A percentile compares a stretch with the other conserved stretches of the same genome.
Conservation (phyloP, 2,329 filamentous ascomycete genomes). For the Epichloe uncinata region DNA sequence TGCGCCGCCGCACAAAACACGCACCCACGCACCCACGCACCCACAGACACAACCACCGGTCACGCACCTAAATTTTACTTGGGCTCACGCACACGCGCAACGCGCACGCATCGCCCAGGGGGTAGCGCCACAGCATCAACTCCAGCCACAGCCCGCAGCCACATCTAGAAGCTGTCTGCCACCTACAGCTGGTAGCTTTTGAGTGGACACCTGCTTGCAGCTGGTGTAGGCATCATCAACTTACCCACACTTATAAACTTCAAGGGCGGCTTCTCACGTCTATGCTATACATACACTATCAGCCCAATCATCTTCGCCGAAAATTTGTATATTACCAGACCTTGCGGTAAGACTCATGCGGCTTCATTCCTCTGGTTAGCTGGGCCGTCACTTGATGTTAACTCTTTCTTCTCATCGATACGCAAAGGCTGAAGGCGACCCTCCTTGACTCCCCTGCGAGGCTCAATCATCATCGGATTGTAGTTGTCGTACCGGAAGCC, state of each 20-base stretch:
- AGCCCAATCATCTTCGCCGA: neutral
- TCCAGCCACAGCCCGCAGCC: constrained; percentile 2
- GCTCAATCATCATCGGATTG: neutral
- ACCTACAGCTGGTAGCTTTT: neutral
- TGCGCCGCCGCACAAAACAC: constrained; percentile 2
- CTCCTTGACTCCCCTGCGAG: neutral
- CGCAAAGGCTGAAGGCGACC: neutral
- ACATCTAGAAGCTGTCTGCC: neutral
- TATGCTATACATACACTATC: neutral
- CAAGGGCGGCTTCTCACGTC: neutral
- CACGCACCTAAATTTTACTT: neutral
- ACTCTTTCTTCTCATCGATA: no score
- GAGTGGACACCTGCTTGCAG: constrained; percentile 1
- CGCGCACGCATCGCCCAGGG: neutral
- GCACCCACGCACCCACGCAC: neutral
- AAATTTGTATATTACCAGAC: neutral
- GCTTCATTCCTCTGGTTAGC: neutral
- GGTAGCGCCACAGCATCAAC: no score
- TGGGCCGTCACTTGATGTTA: no score
- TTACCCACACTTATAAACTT: neutral
- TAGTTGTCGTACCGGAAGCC: neutral
- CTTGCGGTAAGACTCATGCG: neutral
- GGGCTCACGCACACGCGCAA: neutral
- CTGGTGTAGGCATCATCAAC: neutral
- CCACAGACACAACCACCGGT: neutral